Evolutionary conservation across 2,329 filamentous ascomycete species (phyloP).

Genomic region (Curvularia lunata): DNA sequence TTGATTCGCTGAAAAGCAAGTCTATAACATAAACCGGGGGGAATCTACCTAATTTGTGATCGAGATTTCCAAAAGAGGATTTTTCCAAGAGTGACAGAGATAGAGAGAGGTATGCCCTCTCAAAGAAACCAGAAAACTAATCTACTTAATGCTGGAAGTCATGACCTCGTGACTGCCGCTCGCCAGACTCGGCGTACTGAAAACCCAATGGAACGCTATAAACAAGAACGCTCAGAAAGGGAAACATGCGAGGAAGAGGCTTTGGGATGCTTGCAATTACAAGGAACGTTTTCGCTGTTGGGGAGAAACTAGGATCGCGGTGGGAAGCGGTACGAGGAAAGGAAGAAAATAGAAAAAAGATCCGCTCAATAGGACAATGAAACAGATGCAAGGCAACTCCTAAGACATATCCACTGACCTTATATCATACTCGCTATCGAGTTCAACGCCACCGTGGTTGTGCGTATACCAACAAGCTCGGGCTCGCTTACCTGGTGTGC

Average conservation of each 20-base stretch:
- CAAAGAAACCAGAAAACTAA: not conserved
- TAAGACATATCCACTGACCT: not conserved
- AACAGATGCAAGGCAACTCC: not conserved
- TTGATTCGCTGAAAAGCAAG: constrained; percentile 9
- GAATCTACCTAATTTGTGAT: constrained; percentile 1
- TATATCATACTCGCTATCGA: constrained; percentile 48
- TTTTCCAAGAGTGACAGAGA: not conserved
- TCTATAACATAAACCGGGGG: constrained; percentile 7
- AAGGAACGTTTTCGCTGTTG: not conserved
- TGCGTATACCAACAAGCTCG: constrained; percentile 44
- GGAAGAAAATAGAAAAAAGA: not conserved
- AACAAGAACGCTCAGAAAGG: constrained; percentile 14
- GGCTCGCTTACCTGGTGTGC: constrained; percentile 44
- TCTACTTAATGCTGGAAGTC: constrained; percentile 27
- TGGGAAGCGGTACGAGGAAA: not conserved
- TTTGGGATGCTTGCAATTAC: not conserved
- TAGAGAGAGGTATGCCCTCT: not conserved
- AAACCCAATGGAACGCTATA: constrained; percentile 5
- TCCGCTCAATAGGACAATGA: not conserved
- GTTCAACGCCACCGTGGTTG: constrained; percentile 39
- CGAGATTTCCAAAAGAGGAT: not conserved
- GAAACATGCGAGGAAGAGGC: not conserved
- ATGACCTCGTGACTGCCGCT: constrained; percentile 26
- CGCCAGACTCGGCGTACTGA: not conserved
- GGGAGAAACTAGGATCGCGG: not conserved